Evolutionary conservation across 495 filamentous ascomycete species (phyloP).

Genomic region (Poronia punctata): DNA sequence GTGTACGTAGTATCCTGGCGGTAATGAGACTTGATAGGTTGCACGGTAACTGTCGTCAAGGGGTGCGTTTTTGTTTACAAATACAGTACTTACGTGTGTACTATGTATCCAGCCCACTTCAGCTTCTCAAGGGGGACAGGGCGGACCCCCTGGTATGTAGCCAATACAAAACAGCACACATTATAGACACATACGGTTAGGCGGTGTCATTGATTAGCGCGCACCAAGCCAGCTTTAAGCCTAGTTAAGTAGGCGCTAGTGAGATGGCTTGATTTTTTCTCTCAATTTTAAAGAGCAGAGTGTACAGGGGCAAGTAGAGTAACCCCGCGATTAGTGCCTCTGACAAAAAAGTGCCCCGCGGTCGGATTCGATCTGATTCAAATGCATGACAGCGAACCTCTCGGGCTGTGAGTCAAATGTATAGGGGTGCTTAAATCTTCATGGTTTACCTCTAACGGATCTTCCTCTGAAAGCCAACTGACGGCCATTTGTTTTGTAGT

Average conservation of each 20-base stretch:
- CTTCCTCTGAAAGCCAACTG: background rate
- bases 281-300: background rate
- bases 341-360: conserved; percentile 11
- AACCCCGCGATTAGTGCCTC: conserved; percentile 11
- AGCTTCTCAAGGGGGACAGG: too few species aligned
- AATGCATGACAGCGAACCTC: conserved; percentile 3
- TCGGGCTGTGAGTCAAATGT: conserved; percentile 7
- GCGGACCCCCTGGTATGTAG: background rate
- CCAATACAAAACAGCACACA: background rate
- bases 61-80: too few species aligned
- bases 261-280: conserved; percentile 3
- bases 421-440: background rate
- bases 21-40: too few species aligned
- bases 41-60: too few species aligned
- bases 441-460: background rate
- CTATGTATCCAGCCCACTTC: too few species aligned
- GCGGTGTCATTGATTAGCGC: too few species aligned
- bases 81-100: too few species aligned
- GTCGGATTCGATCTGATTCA: conserved; percentile 1
- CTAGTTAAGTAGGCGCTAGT: conserved; percentile 3
- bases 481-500: background rate
- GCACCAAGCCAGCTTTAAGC: conserved; percentile 1
- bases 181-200: background rate
- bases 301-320: background rate
- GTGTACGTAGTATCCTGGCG: too few species aligned